phyloP scores from a whole-genome alignment of 176 grass and related monocot genomes.

The Chrysopogon serrulatus region DNA sequence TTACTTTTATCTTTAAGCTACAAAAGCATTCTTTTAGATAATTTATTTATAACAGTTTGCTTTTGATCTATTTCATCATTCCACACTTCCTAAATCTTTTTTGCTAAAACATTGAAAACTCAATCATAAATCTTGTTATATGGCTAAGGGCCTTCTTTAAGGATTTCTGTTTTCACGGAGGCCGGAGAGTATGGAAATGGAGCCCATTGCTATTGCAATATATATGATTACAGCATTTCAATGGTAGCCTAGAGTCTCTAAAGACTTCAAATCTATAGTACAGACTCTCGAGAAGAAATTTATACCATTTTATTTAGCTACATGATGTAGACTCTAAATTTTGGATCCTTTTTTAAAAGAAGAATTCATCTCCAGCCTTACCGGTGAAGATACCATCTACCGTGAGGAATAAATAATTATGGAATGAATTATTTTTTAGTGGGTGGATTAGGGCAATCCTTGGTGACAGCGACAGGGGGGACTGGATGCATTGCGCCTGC shows the following conservation, averaged over 20 bases:
- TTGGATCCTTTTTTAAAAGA: no score
- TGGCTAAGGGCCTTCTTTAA: no score
- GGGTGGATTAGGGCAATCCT: conserved; percentile 7
- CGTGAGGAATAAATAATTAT: background rate
- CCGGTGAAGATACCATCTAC: background rate
- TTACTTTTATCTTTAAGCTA: no score
- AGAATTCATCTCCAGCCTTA: background rate
- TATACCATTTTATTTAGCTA: background rate
- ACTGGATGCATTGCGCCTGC: conserved; percentile 27
- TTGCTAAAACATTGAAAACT: background rate
- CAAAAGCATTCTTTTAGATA: no score
- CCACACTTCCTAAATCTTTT: background rate
- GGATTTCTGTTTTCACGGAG: background rate
- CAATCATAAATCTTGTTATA: background rate
- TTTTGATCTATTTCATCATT: background rate
- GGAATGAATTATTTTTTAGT: background rate
- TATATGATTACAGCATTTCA: background rate
- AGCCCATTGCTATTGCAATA: background rate
- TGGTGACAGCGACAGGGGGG: background rate
- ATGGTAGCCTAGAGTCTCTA: background rate
- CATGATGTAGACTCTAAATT: background rate
- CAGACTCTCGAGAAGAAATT: background rate
- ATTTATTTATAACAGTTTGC: background rate
- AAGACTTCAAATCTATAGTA: background rate
- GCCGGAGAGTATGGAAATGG: background rate